phyloP scores from a whole-genome alignment of 305 asterid species.

The Fraxinus greggii region DNA sequence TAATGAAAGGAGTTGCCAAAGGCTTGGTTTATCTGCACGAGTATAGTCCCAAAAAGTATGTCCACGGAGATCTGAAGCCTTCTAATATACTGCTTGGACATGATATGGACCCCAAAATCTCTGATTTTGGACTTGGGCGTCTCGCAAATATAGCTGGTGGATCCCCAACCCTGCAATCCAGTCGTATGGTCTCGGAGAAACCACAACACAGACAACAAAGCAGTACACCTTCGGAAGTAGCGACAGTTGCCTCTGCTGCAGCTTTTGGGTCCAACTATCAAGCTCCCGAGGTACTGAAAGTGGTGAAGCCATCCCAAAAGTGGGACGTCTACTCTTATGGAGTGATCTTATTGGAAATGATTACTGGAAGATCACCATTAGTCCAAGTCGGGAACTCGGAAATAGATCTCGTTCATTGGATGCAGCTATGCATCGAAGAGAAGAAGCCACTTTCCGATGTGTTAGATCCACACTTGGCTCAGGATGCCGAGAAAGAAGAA shows the following conservation, averaged over 20 bases:
- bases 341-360: slow-evolving; percentile 71
- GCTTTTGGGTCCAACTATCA: slow-evolving; percentile 58
- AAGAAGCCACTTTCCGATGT: slow-evolving; percentile 75
- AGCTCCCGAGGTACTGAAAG: slow-evolving; percentile 80
- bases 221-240: slow-evolving; percentile 51
- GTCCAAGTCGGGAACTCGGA: slow-evolving; percentile 63
- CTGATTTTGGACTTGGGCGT: slow-evolving; percentile 87
- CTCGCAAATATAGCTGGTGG: slow-evolving; percentile 83
- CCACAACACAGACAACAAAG: slow-evolving; percentile 42
- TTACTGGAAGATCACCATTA: slow-evolving; percentile 61
- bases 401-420: slow-evolving; percentile 72
- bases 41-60: slow-evolving; percentile 83
- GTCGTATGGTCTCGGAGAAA: slow-evolving; percentile 48
- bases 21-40: slow-evolving; percentile 78
- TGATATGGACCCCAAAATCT: slow-evolving; percentile 73
- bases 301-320: slow-evolving; percentile 80
- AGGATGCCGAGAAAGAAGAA: slow-evolving; percentile 71
- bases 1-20: slow-evolving; percentile 82
- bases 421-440: slow-evolving; percentile 81
- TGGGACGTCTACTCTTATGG: slow-evolving; percentile 92
- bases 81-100: slow-evolving; percentile 74
- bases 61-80: slow-evolving; percentile 87
- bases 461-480: slow-evolving; percentile 54
- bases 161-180: slow-evolving; percentile 63
- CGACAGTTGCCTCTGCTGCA: slow-evolving; percentile 48